These are phyloP conservation scores for Pestalotiopsis sp. DNA, from an alignment of 2,329 filamentous ascomycete species.

Conservation along the genomic window DNA sequence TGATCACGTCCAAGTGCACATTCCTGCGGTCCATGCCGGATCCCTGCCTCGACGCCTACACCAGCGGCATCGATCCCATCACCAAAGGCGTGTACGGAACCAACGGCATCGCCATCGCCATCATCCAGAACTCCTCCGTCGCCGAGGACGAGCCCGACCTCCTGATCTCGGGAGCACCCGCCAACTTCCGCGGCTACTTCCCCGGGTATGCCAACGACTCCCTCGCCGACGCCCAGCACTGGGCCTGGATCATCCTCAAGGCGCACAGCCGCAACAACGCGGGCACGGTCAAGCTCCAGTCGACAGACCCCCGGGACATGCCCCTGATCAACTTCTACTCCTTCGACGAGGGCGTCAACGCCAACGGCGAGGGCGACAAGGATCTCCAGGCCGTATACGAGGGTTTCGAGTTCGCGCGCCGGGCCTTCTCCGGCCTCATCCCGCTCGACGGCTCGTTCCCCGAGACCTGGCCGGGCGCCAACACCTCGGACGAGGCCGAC, in stretches of 20 bases:
- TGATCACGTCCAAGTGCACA: constrained; percentile 1
- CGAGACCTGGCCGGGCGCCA: constrained; percentile 1
- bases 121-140: constrained; percentile 15
- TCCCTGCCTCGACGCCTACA: constrained; percentile 16
- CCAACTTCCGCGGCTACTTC: constrained; percentile 18
- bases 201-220: constrained; percentile 15
- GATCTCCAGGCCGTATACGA: constrained; percentile 38
- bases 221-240: constrained; percentile 22
- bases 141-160: constrained; percentile 17
- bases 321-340: constrained; percentile 63
- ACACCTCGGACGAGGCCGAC: not conserved
- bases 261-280: constrained; percentile 49
- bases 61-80: constrained; percentile 8
- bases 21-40: constrained; percentile 12
- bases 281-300: constrained; percentile 45
- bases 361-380: constrained; percentile 18
- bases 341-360: constrained; percentile 47
- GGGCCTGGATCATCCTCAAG: constrained; percentile 35
- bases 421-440: constrained; percentile 7
- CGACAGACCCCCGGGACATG: constrained; percentile 61
- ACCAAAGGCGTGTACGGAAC: constrained; percentile 16
- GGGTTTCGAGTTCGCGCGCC: constrained; percentile 7
- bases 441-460: constrained; percentile 6
- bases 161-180: constrained; percentile 18
- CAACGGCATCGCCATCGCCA: constrained; percentile 21